A percentile compares a stretch with the other conserved stretches of the same genome.
Evolutionary conservation across 164 flowering plant genomes (phyloP).

Genomic region (Nymphaea colorata): DNA sequence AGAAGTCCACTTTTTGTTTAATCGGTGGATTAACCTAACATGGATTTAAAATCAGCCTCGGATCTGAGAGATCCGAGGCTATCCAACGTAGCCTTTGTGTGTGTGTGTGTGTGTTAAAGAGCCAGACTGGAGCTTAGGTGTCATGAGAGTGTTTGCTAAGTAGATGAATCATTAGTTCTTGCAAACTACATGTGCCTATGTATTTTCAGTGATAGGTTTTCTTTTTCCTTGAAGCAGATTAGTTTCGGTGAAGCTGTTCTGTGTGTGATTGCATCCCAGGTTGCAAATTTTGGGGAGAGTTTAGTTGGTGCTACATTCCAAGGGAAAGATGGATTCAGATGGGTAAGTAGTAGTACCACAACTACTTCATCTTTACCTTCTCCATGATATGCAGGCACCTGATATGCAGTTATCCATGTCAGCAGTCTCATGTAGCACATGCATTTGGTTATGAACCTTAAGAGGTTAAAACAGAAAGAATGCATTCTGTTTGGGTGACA

Average conservation of each 20-base stretch:
- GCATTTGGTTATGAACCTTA: background rate
- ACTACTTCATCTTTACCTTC: background rate
- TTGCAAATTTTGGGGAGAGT: constrained; percentile 97
- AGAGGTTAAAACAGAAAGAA: background rate
- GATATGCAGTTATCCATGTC: background rate
- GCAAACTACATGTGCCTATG: too few relatives aligned
- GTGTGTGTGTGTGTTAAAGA: too few relatives aligned
- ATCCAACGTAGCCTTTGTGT: too few relatives aligned
- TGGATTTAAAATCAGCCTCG: too few relatives aligned
- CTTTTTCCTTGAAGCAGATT: constrained; percentile 26
- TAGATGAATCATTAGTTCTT: too few relatives aligned
- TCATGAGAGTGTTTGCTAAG: background rate
- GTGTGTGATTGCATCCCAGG: constrained; percentile 85
- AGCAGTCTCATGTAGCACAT: background rate
- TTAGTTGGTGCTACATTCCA: constrained; percentile 79
- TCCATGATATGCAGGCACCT: background rate
- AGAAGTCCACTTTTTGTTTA: too few relatives aligned
- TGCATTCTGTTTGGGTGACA: background rate
- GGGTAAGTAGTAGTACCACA: constrained; percentile 39
- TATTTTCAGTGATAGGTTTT: too few relatives aligned
- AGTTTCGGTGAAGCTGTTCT: constrained; percentile 41
- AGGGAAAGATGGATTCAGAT: constrained; percentile 80
- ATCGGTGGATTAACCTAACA: too few relatives aligned
- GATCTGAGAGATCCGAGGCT: too few relatives aligned
- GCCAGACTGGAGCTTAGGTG: background rate